These are phyloP conservation scores for Solanum acaule DNA, from an alignment of 257 asterid species.

Conservation along the genomic window DNA sequence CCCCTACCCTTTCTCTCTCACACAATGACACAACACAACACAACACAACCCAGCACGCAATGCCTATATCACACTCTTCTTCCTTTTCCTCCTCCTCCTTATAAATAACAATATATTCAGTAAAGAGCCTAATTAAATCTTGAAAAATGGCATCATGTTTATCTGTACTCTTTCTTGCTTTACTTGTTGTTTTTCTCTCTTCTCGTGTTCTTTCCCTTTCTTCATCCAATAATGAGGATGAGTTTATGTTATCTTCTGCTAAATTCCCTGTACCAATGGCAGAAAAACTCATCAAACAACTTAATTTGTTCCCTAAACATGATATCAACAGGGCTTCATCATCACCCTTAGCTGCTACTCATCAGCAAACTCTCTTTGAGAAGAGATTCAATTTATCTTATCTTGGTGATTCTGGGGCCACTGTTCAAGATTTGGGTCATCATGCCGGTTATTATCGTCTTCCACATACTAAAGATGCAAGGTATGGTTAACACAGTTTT, in stretches of 20 bases:
- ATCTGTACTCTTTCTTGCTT: background rate
- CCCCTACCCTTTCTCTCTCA: background rate
- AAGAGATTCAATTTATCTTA: conserved; percentile 36
- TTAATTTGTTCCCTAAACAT: conserved; percentile 54
- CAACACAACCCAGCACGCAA: background rate
- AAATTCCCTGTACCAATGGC: conserved; percentile 18
- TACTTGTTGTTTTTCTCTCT: background rate
- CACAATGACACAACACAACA: background rate
- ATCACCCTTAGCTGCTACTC: background rate
- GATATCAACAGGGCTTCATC: conserved; percentile 14
- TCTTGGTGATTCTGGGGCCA: conserved; percentile 15
- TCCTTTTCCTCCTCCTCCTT: background rate
- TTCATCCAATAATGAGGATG: background rate
- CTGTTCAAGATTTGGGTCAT: conserved; percentile 45
- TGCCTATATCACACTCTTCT: background rate
- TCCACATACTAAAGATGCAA: conserved; percentile 48
- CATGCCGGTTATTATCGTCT: conserved; percentile 63
- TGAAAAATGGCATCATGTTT: conserved; percentile 4
- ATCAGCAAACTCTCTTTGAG: conserved; percentile 35
- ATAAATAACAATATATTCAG: background rate
- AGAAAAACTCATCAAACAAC: conserved; percentile 30
- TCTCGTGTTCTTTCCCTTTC: background rate
- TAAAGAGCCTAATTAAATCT: background rate
- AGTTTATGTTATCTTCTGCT: background rate
- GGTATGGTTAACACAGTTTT: background rate